Evolutionary conservation across 2,329 filamentous ascomycete species (phyloP).

Genomic region (Dryadomyces quercus-mongolicae): DNA sequence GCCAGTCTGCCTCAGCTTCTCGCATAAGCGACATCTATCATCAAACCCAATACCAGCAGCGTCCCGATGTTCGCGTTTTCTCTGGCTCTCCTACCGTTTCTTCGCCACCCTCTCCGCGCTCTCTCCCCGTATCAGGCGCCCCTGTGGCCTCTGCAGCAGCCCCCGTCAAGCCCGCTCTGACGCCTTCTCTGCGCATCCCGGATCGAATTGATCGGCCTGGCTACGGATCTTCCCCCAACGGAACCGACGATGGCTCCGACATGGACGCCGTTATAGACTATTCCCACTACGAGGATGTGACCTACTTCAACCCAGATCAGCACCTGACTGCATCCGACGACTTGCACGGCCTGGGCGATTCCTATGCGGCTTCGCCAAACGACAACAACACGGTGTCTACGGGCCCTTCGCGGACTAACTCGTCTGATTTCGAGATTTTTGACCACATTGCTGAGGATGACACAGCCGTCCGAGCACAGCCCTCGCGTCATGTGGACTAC

Average conservation of each 20-base stretch:
- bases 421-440: slow-evolving; percentile 37
- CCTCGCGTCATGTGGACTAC: slow-evolving; percentile 88
- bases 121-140: slow-evolving; percentile 38
- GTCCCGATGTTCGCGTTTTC: slow-evolving; percentile 18
- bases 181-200: slow-evolving; percentile 50
- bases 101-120: slow-evolving; percentile 42
- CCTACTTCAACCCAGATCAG: slow-evolving; percentile 30
- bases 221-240: slow-evolving; percentile 26
- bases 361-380: slow-evolving; percentile 39
- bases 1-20: slow-evolving; percentile 32
- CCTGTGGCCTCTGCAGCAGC: slow-evolving; percentile 43
- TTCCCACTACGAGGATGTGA: slow-evolving; percentile 32
- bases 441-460: slow-evolving; percentile 63
- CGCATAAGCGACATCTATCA: slow-evolving; percentile 35
- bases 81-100: slow-evolving; percentile 39
- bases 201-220: slow-evolving; percentile 36
- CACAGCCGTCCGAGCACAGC: slow-evolving; percentile 58
- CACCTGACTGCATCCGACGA: slow-evolving; percentile 39
- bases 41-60: slow-evolving; percentile 15
- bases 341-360: slow-evolving; percentile 32
- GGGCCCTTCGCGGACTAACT: slow-evolving; percentile 42
- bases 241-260: slow-evolving; percentile 9
- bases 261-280: slow-evolving; percentile 8
- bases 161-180: slow-evolving; percentile 38
- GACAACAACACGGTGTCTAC: slow-evolving; percentile 40